Base-by-base conservation (phyloP, 192 early-diverging fungal species). In the Podila clonocystis region DNA sequence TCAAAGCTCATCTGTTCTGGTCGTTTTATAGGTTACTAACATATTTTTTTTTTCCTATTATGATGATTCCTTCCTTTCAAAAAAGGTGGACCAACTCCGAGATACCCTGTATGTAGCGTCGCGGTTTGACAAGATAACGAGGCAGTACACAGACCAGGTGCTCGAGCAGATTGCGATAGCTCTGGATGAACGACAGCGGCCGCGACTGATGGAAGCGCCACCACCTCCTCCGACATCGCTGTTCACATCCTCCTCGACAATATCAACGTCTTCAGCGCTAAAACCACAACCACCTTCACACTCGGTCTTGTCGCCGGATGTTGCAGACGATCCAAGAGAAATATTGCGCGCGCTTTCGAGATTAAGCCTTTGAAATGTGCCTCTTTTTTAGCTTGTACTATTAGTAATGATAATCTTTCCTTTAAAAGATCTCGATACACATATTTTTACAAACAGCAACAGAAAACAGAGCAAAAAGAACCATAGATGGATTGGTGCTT, bases 311-410 rank as follows among this genome's bases (percentile, higher is more conserved):
- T 60, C 9, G 7, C 34, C 50, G 3, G 77, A 72, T 34, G 60
- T 15, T 60, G 66, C 49, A 49, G 77, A 80, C n/a, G 77, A 80
- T 26, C 70, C 77, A 1, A 60, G 77, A 22, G 66, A 73, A 36
- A 80, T 80, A 57, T 59, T 80, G 66, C 77, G 77, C 6, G 77
- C 77, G 2, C 63, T 80, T 6, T 80, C 77, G 68, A 50, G 77
- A 62, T 66, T 80, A 12, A 68, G 77, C 57, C 61, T 80, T 20
- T 80, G 41, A 1, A 7, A 26, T 22, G 26, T 28, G 20, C 36
- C 24, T n/a, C 33, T 12, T 26, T 19, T 8, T 29, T 8, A 57
- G 7, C 22, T 8, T 30, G 20, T 17, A 34, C 41, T 30, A 57
- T 68, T 59, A 22, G 31, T 55, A 36, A 36, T 36, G 8, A 36